A percentile compares a stretch with the other conserved stretches of the same genome.
Conservation (phyloP, 306 rosid genomes). For the Fragaria vesca region DNA sequence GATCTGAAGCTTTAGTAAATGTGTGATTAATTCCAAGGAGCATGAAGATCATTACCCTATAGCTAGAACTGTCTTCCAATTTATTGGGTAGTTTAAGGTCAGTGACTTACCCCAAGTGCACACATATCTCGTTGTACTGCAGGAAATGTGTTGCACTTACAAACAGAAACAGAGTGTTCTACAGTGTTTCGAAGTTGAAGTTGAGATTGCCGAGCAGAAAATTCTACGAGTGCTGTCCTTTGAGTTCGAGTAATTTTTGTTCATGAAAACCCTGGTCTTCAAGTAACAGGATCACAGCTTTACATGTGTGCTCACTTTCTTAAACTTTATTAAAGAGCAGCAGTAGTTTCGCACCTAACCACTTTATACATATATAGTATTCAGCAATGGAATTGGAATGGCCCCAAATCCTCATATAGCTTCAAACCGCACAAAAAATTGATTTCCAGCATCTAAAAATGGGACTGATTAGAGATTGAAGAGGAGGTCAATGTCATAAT, state of each 20-base stretch:
- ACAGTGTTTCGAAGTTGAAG: not conserved
- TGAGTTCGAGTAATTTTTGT: not conserved
- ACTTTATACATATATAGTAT: not conserved
- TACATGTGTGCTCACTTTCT: not conserved
- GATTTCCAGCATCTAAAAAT: conserved; percentile 7
- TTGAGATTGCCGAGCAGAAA: not conserved
- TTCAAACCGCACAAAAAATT: not conserved
- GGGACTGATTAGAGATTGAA: not conserved
- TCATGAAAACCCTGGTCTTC: not conserved
- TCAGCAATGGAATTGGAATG: conserved; percentile 2
- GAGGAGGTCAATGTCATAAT: not conserved
- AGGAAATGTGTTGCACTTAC: not conserved
- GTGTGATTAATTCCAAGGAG: not conserved
- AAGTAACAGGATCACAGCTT: not conserved
- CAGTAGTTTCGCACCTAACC: not conserved
- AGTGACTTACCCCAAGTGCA: not conserved
- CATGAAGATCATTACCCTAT: not conserved
- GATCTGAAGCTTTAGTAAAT: not conserved
- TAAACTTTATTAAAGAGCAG: not conserved
- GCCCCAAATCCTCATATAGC: not conserved
- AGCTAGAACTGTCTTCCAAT: not conserved
- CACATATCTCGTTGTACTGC: not conserved
- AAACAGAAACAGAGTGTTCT: not conserved
- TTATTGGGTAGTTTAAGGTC: too few species aligned
- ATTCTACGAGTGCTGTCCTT: not conserved